Base-by-base conservation (phyloP, 2,329 filamentous ascomycete genomes). In the Diaporthe australafricana region DNA sequence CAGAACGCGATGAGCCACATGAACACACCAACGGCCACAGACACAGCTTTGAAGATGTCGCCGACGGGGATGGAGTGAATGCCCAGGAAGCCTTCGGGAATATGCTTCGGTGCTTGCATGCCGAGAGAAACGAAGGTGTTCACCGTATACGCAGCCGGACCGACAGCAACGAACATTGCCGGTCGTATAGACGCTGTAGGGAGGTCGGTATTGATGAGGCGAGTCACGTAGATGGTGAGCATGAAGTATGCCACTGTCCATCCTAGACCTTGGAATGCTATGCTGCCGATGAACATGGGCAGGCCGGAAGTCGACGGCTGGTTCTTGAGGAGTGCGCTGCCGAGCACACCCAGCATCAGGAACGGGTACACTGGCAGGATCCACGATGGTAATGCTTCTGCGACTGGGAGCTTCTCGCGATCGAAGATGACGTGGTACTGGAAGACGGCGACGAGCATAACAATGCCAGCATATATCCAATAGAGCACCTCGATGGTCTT, bases 151-250 rank as follows among this genome's bases (percentile, higher is more conserved):
- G 67, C 27, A 0, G 87, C 86, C 3, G 87, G 86, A 0, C 87
- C 87, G 6, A 88, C 86, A 56, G 83, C 85, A 73, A 89, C 87
- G 78, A 87, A 88, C 86, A 89, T 87, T 38, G 84, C 86, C 3
- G 86, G 86, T 60, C 87, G 79, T 66, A 84, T 82, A 55, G 86
- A 83, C 4, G 84, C 82, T 40, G 78, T 77, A 0, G 87, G 87
- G 40, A 88, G 82, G 1, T 85, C 86, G 30, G 82, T 83, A 70
- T 86, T 82, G 82, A 88, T 87, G 30, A 88, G 80, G 0, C 87
- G 83, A 35, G 83, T 84, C 68, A 88, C 83, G 75, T 86, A 88
- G 74, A 86, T 83, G 12, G 84, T 82, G 76, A 87, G 87, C 84
- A 88, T 87, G 76, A 87, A 82, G 68, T 87, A 83, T 30, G 84